Evolutionary conservation across 2,329 filamentous ascomycete species (phyloP), one percentile per base, ranked within the genome.

Genomic region (Clarireedia sp.): DNA sequence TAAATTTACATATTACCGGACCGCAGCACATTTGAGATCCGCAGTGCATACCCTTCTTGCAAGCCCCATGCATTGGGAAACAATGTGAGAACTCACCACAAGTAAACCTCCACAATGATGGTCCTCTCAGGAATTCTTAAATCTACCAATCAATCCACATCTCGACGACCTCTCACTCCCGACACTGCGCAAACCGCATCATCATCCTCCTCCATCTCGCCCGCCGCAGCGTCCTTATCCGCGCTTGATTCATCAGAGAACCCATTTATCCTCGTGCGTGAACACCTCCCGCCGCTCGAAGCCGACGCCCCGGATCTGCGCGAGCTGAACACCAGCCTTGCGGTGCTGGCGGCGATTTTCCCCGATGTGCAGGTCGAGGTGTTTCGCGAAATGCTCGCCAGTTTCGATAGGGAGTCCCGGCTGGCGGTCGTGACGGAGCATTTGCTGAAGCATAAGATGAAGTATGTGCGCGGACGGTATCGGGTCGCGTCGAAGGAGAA

Each of bases 351-450:
- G 21, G 81, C 81, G 48, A 78, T 91, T 8, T 94, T 94, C 62
- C 89, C 89, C 26, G 82, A 91, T 69, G 76, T 91, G n/a, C 86
- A 90, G 69, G 77, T 88, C 57, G 87, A 91, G 62, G 88, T 91
- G 17, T 89, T 94, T 67, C 81, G 88, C 45, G 88, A 92, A 73
- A 87, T 94, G 80, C 80, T 94, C 48, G 73, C 78, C 40, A 86
- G 77, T 65, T 86, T 91, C 67, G 85, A 86, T 64, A 82, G 85
- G 63, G 86, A 91, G 69, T 92, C 87, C 59, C 77, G 87, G 61
- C 72, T 92, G 23, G 85, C 88, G 44, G 78, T 94, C 48, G 85
- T 91, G 26, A 88, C 88, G 12, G 88, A 94, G 67, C 80, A 83
- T 49, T 74, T 94, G 57, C 75, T 94, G 57, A 90, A 88, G 72